phyloP scores from a whole-genome alignment of 1,284 basidiomycete genomes.

The Coniferiporia weirii region DNA sequence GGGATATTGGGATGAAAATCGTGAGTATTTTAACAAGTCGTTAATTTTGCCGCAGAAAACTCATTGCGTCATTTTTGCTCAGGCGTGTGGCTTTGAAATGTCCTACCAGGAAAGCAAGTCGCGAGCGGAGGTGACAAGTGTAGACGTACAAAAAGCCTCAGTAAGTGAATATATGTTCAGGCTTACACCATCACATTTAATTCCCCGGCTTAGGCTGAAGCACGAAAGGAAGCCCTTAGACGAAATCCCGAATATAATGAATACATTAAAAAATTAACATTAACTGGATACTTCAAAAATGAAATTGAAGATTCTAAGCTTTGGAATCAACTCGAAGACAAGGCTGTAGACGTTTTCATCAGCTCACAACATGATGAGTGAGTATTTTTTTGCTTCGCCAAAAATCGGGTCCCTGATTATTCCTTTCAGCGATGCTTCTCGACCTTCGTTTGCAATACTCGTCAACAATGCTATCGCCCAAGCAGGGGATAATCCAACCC shows the following conservation, averaged over 20 bases:
- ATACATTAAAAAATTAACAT: conserved; percentile 62
- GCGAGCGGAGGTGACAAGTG: conserved; percentile 36
- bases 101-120: conserved; percentile 78
- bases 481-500: conserved; percentile 23
- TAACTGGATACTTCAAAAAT: conserved; percentile 68
- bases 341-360: conserved; percentile 66
- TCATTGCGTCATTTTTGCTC: conserved; percentile 1
- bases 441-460: conserved; percentile 37
- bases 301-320: conserved; percentile 71
- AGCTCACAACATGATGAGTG: conserved; percentile 62
- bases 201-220: conserved; percentile 40
- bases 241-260: conserved; percentile 58
- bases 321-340: conserved; percentile 70
- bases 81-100: conserved; percentile 95
- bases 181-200: not conserved
- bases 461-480: conserved; percentile 51
- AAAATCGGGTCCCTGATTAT: not conserved
- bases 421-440: conserved; percentile 11
- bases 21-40: conserved; percentile 35
- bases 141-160: conserved; percentile 38
- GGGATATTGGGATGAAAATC: conserved; percentile 87
- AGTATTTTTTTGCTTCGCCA: conserved; percentile 25
- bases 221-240: conserved; percentile 59
- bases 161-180: conserved; percentile 33
- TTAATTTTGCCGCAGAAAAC: not conserved